Base-by-base conservation (phyloP, 1,284 basidiomycete genomes). In the Pyrrhoderma lamaoense region DNA sequence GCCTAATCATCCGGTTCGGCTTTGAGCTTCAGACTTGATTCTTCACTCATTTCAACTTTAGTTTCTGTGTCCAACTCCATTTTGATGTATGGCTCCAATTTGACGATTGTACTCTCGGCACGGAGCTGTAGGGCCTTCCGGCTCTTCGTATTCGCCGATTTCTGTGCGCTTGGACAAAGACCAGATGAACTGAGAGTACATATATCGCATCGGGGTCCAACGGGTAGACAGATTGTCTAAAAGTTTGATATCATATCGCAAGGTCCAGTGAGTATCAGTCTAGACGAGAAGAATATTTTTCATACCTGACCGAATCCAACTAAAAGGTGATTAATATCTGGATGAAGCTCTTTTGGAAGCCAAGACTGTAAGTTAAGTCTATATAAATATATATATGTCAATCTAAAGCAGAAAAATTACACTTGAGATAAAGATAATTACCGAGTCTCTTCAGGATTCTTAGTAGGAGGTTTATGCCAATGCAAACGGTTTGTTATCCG, bases 271-370 rank as follows among this genome's bases (percentile, higher is more conserved):
- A 40, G 18, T 43, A 19, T 18, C 23, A 7, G 47, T 23, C 38
- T 11, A 54, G n/a, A 21, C n/a, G 18, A 18, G 47, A 31, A 11
- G 22, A 37, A 45, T 44, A 16, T 44, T 51, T 18, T 2, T 16
- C 66, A 49, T 57, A 88, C 87, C 74, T 98, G 95, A 11, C 93
- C 93, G 58, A 96, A 95, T 0, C 93, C 93, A 5, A 96, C 93
- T 2, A 97, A 74, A 67, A 93, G 67, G 47, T 86, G 85, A 64
- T 95, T 96, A 60, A 96, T 92, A 3, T 90, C 82, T 8, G 75
- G 76, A 59, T 91, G 88, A 1, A 89, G 70, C 53, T 86, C 80
- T 19, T 74, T 76, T 0, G 93, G 93, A 0, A 96, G 75, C 93
- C 93, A 96, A 0, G 88, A 91, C 65, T 96, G 83, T 2, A 96